Conservation (phyloP, 1,139 yeast genomes). For the Taphrina confusa region DNA sequence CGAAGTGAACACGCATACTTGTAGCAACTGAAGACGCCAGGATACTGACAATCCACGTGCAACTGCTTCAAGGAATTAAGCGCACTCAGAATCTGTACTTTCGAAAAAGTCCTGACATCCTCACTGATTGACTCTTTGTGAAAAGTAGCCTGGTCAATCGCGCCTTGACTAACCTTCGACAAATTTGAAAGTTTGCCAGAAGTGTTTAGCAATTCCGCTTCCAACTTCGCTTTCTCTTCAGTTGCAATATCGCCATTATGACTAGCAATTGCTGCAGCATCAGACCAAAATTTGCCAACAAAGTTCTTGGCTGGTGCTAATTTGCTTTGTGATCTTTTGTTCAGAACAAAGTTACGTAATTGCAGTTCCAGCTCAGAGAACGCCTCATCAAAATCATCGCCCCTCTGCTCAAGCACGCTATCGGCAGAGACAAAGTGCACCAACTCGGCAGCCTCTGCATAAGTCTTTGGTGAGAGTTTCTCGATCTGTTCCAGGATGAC, state of each 20-base stretch:
- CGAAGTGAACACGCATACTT: conserved; percentile 8
- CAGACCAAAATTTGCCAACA: conserved; percentile 65
- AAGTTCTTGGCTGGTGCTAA: conserved; percentile 90
- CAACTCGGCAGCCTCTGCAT: conserved; percentile 80
- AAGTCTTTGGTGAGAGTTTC: conserved; percentile 83
- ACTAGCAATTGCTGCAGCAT: conserved; percentile 61
- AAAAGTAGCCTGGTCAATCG: not conserved
- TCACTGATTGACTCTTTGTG: conserved; percentile 19
- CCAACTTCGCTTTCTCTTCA: conserved; percentile 55
- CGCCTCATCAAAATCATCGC: conserved; percentile 42
- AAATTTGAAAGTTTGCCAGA: conserved; percentile 9
- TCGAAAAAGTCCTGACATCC: conserved; percentile 8
- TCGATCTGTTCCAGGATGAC: conserved; percentile 86
- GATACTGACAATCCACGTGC: not conserved
- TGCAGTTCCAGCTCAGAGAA: conserved; percentile 85
- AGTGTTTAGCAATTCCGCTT: conserved; percentile 39
- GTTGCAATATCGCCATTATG: conserved; percentile 61
- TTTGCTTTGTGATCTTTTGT: conserved; percentile 85
- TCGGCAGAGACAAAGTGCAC: conserved; percentile 84
- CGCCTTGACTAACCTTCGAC: conserved; percentile 4
- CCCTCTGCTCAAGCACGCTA: conserved; percentile 43
- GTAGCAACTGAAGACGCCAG: conserved; percentile 13
- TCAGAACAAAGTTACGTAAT: conserved; percentile 79
- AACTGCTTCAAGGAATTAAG: not conserved
- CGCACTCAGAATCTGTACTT: not conserved